phyloP scores from a whole-genome alignment of 768 basidiomycete genomes.

The Lentinula lateritia region DNA sequence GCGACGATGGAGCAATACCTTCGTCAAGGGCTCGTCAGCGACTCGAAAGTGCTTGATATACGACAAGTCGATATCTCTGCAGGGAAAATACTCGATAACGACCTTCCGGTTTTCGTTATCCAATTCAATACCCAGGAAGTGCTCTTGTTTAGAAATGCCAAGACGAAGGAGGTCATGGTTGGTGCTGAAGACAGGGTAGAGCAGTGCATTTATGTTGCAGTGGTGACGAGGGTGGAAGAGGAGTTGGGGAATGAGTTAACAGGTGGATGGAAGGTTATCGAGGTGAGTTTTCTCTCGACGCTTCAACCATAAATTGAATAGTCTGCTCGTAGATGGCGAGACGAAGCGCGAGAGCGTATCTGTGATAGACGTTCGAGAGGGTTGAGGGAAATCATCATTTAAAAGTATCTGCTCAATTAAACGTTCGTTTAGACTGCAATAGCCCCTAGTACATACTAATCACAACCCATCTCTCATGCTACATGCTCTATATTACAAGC shows the following conservation, averaged over 20 bases:
- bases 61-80: conserved; percentile 91
- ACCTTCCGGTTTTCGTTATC: conserved; percentile 86
- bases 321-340: conserved; percentile 19
- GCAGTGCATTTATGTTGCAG: conserved; percentile 90
- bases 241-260: conserved; percentile 91
- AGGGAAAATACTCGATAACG: conserved; percentile 87
- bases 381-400: not conserved
- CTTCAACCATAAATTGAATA: conserved; percentile 20
- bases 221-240: conserved; percentile 81
- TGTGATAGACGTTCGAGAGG: conserved; percentile 9
- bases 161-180: conserved; percentile 79
- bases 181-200: conserved; percentile 90
- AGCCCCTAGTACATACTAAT: not conserved
- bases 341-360: conserved; percentile 24
- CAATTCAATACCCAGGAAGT: conserved; percentile 94
- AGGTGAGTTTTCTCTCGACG: conserved; percentile 47
- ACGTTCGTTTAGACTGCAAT: not conserved
- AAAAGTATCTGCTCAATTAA: not conserved
- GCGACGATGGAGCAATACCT: conserved; percentile 96
- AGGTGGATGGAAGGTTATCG: conserved; percentile 96
- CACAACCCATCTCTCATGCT: not conserved
- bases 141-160: conserved; percentile 83
- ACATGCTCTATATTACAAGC: too few relatives aligned
- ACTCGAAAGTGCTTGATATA: conserved; percentile 94
- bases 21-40: conserved; percentile 83